Evolutionary conservation across 2,329 filamentous ascomycete species (phyloP).

Genomic region (Chaetothyriales sp.): DNA sequence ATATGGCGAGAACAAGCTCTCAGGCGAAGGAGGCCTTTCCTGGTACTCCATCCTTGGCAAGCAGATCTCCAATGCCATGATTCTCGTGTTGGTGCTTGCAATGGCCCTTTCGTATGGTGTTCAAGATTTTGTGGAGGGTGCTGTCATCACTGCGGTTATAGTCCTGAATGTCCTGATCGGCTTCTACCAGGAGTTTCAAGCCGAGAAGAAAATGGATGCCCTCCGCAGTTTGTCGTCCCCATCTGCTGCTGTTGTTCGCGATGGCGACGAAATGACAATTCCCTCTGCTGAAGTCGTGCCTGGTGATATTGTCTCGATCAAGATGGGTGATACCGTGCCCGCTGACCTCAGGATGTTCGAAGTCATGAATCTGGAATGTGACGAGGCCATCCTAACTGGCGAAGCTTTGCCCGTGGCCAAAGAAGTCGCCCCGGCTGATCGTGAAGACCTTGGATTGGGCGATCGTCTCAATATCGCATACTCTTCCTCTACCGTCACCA

Average conservation of each 20-base stretch:
- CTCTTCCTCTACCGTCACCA: slow-evolving; percentile 46
- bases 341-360: slow-evolving; percentile 44
- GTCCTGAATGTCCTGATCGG: slow-evolving; percentile 44
- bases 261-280: slow-evolving; percentile 39
- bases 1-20: slow-evolving; percentile 39
- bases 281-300: slow-evolving; percentile 46
- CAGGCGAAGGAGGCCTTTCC: slow-evolving; percentile 32
- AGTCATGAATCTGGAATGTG: slow-evolving; percentile 59
- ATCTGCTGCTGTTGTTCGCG: slow-evolving; percentile 42
- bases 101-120: slow-evolving; percentile 51
- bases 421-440: slow-evolving; percentile 25
- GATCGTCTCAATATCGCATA: slow-evolving; percentile 49
- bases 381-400: slow-evolving; percentile 51
- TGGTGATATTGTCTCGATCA: slow-evolving; percentile 41
- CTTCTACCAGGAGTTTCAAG: slow-evolving; percentile 47
- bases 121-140: slow-evolving; percentile 44
- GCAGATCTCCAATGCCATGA: slow-evolving; percentile 44
- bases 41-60: slow-evolving; percentile 37
- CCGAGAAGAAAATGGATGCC: slow-evolving; percentile 47
- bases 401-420: slow-evolving; percentile 49
- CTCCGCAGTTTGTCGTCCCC: slow-evolving; percentile 43
- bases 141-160: slow-evolving; percentile 46
- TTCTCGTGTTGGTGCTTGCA: slow-evolving; percentile 53
- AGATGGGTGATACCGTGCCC: slow-evolving; percentile 45
- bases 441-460: slow-evolving; percentile 34